Conservation (phyloP, 1,284 basidiomycete genomes). For the Apiotrichum porosum region DNA sequence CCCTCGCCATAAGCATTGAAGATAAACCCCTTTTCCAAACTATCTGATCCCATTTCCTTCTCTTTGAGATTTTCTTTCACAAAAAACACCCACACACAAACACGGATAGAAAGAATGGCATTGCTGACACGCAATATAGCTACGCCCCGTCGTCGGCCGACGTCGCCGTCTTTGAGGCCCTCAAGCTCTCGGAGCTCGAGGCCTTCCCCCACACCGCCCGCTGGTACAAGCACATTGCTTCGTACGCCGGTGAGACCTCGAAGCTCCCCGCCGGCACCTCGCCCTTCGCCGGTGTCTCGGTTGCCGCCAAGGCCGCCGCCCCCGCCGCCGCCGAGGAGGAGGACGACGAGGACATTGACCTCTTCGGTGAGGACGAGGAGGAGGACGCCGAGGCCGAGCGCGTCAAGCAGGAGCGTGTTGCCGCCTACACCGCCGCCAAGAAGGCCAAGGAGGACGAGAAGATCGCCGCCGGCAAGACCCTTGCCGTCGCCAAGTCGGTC, state of each 20-base stretch:
- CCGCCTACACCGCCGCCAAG: slow-evolving; percentile 90
- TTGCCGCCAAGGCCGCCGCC: slow-evolving; percentile 48
- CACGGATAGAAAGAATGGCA: not conserved
- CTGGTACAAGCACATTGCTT: slow-evolving; percentile 93
- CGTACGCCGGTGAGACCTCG: slow-evolving; percentile 72
- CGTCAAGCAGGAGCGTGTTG: slow-evolving; percentile 92
- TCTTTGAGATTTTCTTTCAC: slow-evolving; percentile 16
- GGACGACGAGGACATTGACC: slow-evolving; percentile 84
- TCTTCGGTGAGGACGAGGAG: slow-evolving; percentile 70
- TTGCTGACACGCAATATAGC: slow-evolving; percentile 55
- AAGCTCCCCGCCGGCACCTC: slow-evolving; percentile 78
- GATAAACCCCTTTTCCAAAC: slow-evolving; percentile 61
- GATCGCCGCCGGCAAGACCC: slow-evolving; percentile 57
- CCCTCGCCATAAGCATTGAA: slow-evolving; percentile 64
- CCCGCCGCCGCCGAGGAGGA: slow-evolving; percentile 53
- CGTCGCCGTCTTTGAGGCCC: slow-evolving; percentile 85
- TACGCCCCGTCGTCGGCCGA: slow-evolving; percentile 89
- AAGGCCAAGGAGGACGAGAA: slow-evolving; percentile 69
- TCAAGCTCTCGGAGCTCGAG: slow-evolving; percentile 68
- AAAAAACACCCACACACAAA: slow-evolving; percentile 15
- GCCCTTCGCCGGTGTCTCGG: slow-evolving; percentile 67
- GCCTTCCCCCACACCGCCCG: slow-evolving; percentile 74
- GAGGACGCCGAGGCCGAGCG: slow-evolving; percentile 84
- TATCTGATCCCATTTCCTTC: slow-evolving; percentile 59
- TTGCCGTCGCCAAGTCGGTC: slow-evolving; percentile 69